Evolutionary conservation across 2,329 filamentous ascomycete species (phyloP), one percentile per base, ranked within the genome.

Genomic region (Arthrocladium fulminans): DNA sequence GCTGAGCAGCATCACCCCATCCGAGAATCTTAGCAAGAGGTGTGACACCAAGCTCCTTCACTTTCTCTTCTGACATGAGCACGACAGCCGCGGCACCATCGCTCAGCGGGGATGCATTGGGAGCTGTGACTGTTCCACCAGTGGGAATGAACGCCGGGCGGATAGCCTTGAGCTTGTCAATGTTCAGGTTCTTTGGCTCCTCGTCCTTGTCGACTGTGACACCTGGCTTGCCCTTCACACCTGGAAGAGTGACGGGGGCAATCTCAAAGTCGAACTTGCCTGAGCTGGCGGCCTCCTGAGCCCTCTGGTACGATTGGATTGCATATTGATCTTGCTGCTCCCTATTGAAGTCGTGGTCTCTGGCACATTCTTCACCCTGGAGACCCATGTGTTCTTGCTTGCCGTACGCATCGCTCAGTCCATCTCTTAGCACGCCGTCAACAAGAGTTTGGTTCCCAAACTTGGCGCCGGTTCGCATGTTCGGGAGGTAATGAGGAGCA

Each of bases 341-440:
- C 59, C 92, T 83, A 63, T 76, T 79, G 70, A 98, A 80, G 53
- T 72, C 76, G 71, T 97, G 80, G 61, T 96, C 89, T 49, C 79
- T 69, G 49, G 88, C 86, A 71, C 92, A 98, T 63, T 96, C 86
- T 76, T 98, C 92, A 52, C 77, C 92, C 62, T 86, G 80, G 49
- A 98, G 70, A 61, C 92, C 92, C 92, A 98, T 98, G 70, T 96
- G 88, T 69, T 97, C 86, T 71, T 92, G 84, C 73, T 88, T 88
- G 57, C 74, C 77, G 71, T 92, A 96, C 55, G 88, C 88, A 66
- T 98, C 92, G 45, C 86, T 94, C 58, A 98, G 77, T 57, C 92
- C 92, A 64, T 98, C 92, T 75, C 89, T 89, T 62, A 96, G 79
- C 57, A 98, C 81, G 59, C 88, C 90, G 64, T 98, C 92, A 47